phyloP scores from a whole-genome alignment of 257 asterid genomes.

The Forsythia viridissima region DNA sequence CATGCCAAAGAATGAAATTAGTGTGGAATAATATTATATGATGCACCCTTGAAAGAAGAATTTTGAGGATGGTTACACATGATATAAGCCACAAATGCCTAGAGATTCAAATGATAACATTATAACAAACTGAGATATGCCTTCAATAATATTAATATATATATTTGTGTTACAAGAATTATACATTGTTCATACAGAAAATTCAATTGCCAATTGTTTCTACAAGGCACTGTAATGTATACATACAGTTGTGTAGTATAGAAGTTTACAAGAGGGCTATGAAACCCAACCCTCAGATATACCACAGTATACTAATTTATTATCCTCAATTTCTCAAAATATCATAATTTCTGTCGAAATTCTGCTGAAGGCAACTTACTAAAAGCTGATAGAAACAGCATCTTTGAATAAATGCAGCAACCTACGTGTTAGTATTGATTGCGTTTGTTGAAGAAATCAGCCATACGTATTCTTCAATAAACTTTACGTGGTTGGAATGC shows the following conservation, averaged over 20 bases:
- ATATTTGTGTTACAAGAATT: background rate
- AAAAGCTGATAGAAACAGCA: background rate
- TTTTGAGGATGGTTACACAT: too few relatives aligned
- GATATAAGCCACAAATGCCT: too few relatives aligned
- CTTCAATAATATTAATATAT: background rate
- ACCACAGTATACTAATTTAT: background rate
- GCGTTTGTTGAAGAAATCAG: background rate
- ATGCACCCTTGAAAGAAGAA: too few relatives aligned
- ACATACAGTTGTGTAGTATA: constrained; percentile 14
- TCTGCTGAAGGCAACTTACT: constrained; percentile 4
- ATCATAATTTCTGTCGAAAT: background rate
- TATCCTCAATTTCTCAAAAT: constrained; percentile 2
- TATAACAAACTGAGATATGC: background rate
- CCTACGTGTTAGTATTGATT: background rate
- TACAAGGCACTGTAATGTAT: background rate
- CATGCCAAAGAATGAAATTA: background rate
- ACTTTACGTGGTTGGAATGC: background rate
- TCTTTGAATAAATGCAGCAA: background rate
- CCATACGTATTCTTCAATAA: background rate
- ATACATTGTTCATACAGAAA: background rate
- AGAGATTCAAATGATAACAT: background rate
- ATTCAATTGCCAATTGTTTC: background rate
- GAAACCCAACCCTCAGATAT: constrained; percentile 2
- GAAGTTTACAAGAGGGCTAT: constrained; percentile 7
- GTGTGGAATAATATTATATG: too few relatives aligned